These are phyloP conservation scores for Arctostaphylos glauca DNA, from an alignment of 148 eudicot genomes.

Conservation along the genomic window DNA sequence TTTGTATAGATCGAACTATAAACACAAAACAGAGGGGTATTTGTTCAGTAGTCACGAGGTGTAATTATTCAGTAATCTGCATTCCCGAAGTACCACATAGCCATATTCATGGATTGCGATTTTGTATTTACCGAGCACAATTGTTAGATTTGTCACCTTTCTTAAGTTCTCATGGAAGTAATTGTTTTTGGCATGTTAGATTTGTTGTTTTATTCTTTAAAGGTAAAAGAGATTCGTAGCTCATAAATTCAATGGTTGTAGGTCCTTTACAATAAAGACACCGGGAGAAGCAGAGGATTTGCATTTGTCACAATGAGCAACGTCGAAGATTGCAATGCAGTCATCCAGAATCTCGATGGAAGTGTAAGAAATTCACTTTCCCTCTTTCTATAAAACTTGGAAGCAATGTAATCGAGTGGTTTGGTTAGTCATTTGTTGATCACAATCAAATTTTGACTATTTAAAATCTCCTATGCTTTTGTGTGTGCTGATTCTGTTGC, in stretches of 20 bases:
- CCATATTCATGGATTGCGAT: too few relatives aligned
- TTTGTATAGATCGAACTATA: too few relatives aligned
- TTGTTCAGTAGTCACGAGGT: too few relatives aligned
- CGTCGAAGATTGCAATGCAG: constrained; percentile 66
- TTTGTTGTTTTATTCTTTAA: not conserved
- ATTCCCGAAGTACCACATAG: too few relatives aligned
- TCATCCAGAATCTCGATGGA: constrained; percentile 79
- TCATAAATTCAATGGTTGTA: constrained; percentile 23
- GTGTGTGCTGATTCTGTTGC: not conserved
- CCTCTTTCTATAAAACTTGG: not conserved
- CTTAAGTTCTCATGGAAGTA: not conserved
- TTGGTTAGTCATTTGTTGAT: not conserved
- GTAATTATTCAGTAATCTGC: too few relatives aligned
- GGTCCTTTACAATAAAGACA: constrained; percentile 76
- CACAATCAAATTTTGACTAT: not conserved
- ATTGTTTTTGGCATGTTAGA: not conserved
- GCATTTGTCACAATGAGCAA: constrained; percentile 99
- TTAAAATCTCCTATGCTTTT: constrained; percentile 3
- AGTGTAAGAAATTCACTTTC: constrained; percentile 43
- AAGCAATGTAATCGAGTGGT: not conserved
- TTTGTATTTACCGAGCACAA: too few relatives aligned
- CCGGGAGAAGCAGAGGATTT: constrained; percentile 92
- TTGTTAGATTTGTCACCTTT: not conserved
- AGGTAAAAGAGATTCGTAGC: not conserved
- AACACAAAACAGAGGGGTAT: too few relatives aligned